phyloP scores from a whole-genome alignment of 169 alveolate species.

The Plasmodium reichenowi region DNA sequence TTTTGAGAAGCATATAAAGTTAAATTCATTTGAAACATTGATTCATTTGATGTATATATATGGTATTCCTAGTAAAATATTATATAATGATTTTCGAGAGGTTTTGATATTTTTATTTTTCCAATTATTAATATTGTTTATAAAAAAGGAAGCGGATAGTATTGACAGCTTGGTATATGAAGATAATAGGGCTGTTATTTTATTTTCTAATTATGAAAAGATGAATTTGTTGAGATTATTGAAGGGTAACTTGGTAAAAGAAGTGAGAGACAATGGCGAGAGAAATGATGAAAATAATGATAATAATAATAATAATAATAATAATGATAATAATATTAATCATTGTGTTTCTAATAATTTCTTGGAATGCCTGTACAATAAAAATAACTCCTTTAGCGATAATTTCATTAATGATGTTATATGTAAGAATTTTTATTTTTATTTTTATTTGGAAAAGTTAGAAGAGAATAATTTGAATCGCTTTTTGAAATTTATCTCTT shows the following conservation, averaged over 20 bases:
- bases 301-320: too few species aligned
- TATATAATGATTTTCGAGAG: slow-evolving; percentile 61
- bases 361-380: too few species aligned
- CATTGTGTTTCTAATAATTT: neutral
- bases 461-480: slow-evolving; percentile 44
- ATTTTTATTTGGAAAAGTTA: slow-evolving; percentile 42
- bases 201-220: slow-evolving; percentile 30
- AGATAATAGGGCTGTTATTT: slow-evolving; percentile 16
- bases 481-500: slow-evolving; percentile 46
- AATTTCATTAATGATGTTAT: slow-evolving; percentile 56
- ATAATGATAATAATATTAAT: neutral
- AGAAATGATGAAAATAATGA: neutral
- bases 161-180: slow-evolving; percentile 20
- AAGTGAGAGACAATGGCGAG: neutral
- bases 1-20: slow-evolving; percentile 71
- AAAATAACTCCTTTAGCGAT: slow-evolving; percentile 42
- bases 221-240: slow-evolving; percentile 14
- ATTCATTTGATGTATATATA: slow-evolving; percentile 54
- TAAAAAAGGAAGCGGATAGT: slow-evolving; percentile 47
- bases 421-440: slow-evolving; percentile 45
- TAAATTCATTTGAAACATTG: slow-evolving; percentile 49
- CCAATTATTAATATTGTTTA: slow-evolving; percentile 56
- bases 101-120: slow-evolving; percentile 62
- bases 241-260: neutral
- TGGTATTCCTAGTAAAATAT: slow-evolving; percentile 55